phyloP scores from a whole-genome alignment of 495 filamentous ascomycete genomes.

The Apiosordaria backusii region DNA sequence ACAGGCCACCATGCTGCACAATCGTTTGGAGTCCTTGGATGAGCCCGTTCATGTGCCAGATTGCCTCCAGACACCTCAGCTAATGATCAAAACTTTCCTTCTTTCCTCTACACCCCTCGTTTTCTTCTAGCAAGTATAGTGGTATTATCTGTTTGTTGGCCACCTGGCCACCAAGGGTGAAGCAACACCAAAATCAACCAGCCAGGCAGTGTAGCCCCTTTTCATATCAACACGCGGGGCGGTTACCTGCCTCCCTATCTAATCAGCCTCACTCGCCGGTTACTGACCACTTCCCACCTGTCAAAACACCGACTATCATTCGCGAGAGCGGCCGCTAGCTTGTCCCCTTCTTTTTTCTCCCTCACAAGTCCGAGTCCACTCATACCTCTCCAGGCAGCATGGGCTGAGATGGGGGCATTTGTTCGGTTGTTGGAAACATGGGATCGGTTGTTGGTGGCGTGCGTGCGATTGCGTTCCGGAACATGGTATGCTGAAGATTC shows the following conservation, averaged over 20 bases:
- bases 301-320: background rate
- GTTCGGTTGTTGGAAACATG: background rate
- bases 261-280: background rate
- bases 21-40: background rate
- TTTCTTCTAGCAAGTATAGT: too few relatives aligned
- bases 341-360: background rate
- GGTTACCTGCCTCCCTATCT: background rate
- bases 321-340: background rate
- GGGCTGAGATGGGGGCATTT: background rate
- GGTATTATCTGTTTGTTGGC: background rate
- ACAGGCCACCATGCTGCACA: too few relatives aligned
- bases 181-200: background rate
- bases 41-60: background rate
- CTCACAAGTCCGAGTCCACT: background rate
- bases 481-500: conserved; percentile 12
- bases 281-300: background rate
- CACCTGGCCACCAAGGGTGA: background rate
- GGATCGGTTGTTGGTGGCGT: background rate
- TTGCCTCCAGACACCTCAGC: background rate
- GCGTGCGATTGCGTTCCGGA: conserved; percentile 11
- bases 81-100: background rate
- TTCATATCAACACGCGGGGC: background rate
- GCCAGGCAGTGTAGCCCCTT: background rate
- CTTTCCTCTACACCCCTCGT: background rate
- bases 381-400: background rate